Conservation (phyloP, 768 basidiomycete genomes). For the Hirschioporus abietinus region DNA sequence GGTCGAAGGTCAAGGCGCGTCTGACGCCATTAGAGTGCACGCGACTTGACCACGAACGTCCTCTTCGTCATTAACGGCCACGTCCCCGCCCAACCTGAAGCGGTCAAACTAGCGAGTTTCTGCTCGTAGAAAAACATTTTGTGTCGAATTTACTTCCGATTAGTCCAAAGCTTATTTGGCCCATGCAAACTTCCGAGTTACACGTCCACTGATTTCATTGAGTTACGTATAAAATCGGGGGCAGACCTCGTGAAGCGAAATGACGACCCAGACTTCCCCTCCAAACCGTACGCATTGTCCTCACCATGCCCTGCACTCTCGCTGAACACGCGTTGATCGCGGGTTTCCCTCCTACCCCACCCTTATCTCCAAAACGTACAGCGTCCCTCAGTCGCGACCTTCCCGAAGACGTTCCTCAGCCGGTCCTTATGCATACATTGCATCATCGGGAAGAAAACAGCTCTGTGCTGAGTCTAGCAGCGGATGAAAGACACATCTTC, state of each 20-base stretch:
- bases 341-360: not conserved
- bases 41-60: not conserved
- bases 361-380: conserved; percentile 2
- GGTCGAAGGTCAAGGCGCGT: not conserved
- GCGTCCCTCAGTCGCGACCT: conserved; percentile 4
- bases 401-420: not conserved
- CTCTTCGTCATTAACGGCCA: not conserved
- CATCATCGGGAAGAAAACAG: conserved; percentile 47
- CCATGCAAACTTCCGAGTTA: not conserved
- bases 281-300: conserved; percentile 4
- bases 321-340: conserved; percentile 4
- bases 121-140: not conserved
- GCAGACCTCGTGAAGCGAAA: not conserved
- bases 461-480: conserved; percentile 72
- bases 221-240: not conserved
- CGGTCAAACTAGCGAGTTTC: not conserved
- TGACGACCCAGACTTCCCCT: not conserved
- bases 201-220: not conserved
- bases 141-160: not conserved
- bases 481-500: conserved; percentile 70
- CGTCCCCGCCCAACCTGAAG: not conserved
- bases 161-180: not conserved
- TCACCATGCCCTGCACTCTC: conserved; percentile 2
- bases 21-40: not conserved
- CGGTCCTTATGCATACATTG: conserved; percentile 22